Conservation (phyloP, 495 filamentous ascomycete species). For the Neurospora sp. region DNA sequence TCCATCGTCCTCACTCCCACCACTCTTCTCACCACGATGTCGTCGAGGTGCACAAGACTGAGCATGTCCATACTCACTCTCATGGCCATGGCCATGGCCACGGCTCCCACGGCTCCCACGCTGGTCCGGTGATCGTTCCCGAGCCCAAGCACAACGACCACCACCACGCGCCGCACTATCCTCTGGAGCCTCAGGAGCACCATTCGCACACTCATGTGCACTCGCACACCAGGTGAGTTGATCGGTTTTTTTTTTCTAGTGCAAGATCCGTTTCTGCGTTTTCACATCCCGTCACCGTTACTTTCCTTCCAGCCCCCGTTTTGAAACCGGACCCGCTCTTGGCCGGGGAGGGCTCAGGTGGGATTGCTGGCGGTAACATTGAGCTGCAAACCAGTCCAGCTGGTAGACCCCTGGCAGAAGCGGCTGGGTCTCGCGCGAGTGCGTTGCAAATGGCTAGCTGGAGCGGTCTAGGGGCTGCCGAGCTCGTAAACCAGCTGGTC, state of each 20-base stretch:
- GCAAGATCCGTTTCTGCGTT: slow-evolving; percentile 6
- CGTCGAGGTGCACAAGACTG: slow-evolving; percentile 16
- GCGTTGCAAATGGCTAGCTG: not conserved
- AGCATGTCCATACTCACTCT: not conserved
- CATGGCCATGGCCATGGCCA: not conserved
- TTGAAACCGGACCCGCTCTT: not conserved
- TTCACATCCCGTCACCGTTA: not conserved
- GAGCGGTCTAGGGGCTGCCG: not conserved
- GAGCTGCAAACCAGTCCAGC: not conserved
- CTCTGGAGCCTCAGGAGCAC: not conserved
- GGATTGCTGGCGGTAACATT: not conserved
- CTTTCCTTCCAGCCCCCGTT: not conserved
- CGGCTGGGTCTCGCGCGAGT: not conserved
- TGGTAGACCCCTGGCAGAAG: not conserved
- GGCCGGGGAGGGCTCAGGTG: not conserved
- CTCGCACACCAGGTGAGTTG: slow-evolving; percentile 19
- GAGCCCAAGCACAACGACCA: not conserved
- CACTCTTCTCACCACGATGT: slow-evolving; percentile 36
- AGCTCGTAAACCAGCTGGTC: not conserved
- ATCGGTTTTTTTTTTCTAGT: slow-evolving; percentile 7
- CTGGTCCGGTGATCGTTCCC: not conserved
- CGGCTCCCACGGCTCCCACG: slow-evolving; percentile 1
- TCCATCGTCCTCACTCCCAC: not conserved
- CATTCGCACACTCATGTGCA: not conserved
- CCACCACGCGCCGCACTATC: not conserved